Evolutionary conservation across 2,329 filamentous ascomycete species (phyloP), one percentile per base, ranked within the genome.

Genomic region (Aspergillus unguis): DNA sequence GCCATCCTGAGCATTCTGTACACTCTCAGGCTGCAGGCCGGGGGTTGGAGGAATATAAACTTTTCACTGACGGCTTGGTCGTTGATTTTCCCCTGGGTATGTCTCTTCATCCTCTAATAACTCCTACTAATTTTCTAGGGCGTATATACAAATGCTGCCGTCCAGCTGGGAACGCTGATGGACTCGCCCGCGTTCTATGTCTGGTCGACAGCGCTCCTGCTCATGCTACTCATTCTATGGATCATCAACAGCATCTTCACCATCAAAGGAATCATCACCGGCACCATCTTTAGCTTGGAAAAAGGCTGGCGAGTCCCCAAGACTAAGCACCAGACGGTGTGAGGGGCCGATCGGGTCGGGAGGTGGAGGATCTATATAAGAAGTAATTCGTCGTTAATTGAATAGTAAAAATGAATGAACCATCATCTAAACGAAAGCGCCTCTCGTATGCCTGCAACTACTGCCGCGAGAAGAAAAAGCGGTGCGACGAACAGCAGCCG

Each of bases 21-120:
- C 59, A 63, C 62, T 5, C 36, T 65, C 5, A 36, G 61, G 1
- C 50, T 44, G 41, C 62, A 64, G 58, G 56, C 55, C 10, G 54
- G 57, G 0, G 60, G 60, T 9, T 54, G 50, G 51, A 48, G 59
- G 40, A 44, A 52, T 8, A 59, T 65, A 5, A 53, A 44, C 1
- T 74, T 71, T 49, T 65, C 53, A 1, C 44, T 73, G 44, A 54
- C 63, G 5, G 60, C 62, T 3, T 75, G 71, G 72, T 62, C 68
- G 5, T 33, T 73, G 6, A 64, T 75, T 8, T 74, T 75, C 51
- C 71, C 71, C 0, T 72, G 68, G 71, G 70, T 74, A 46, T 48
- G 71, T 62, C 2, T 17, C 37, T 26, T 9, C 40, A 28, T 38
- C 4, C 36, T 10, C 5, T 38, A 17, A 17, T 23, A 5, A n/a